Base-by-base conservation (phyloP, 1,284 basidiomycete species). In the Ceratobasidium sp. region DNA sequence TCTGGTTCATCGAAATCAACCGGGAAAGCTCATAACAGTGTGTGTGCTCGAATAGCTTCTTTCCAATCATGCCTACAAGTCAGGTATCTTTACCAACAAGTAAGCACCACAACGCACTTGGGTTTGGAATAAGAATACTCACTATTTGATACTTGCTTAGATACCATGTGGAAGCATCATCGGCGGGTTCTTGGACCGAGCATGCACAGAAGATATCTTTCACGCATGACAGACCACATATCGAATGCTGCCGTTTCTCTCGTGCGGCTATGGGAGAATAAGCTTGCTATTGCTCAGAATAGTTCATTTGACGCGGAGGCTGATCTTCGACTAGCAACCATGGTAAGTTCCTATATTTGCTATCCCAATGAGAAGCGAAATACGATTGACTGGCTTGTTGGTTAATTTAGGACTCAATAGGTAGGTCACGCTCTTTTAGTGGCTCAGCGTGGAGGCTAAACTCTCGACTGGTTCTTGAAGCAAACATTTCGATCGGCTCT, bases 101-200 rank as follows among this genome's bases (percentile, higher is more conserved):
- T 68, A 29, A 47, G 52, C 43, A 31, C 13, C 27, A 5, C 17
- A 15, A 17, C 8, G 29, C 22, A 45, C 17, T 12, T 27, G 20
- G 15, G 22, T 35, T 49, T 35, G 2, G 34, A 27, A 13, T 5
- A 3, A 38, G 17, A 40, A n/a, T 20, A 7, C 22, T 54, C 12
- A 17, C 25, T 12, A n/a, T 54, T 40, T 8, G 8, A 7, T 31
- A 27, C 8, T 58, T 5, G 25, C 3, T 10, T n/a, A 65, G 64
- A 67, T n/a, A 50, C 53, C 3, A 54, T 50, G 8, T 65, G 62
- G 62, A 65, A 65, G 35, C 49, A 50, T 3, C 62, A 65, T 20
- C 62, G 62, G 5, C 62, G 62, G n/a, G 38, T 65, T 43, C 42
- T 50, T 17, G 62, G 62, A 2, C 62, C 62, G 35, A 65, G 62